Conservation (phyloP, 768 basidiomycete genomes). For the Rhodotorula graminis region DNA sequence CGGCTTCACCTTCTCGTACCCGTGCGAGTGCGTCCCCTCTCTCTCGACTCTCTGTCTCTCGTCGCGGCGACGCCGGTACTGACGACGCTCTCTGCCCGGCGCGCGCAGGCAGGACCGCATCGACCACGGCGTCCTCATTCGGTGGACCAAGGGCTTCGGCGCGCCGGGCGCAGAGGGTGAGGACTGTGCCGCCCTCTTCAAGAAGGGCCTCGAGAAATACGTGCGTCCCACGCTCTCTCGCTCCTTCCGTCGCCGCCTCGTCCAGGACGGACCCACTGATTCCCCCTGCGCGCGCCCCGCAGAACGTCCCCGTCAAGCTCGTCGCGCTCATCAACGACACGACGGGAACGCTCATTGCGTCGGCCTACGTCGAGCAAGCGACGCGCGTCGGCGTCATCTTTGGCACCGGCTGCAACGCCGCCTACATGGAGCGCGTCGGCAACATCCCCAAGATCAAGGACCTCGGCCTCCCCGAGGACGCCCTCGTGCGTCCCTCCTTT, state of each 20-base stretch:
- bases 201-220: constrained; percentile 67
- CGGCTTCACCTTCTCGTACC: constrained; percentile 98
- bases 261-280: background rate
- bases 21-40: constrained; percentile 66
- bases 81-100: background rate
- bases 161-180: constrained; percentile 82
- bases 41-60: background rate
- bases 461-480: constrained; percentile 52
- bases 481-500: background rate
- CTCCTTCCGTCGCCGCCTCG: too few species aligned
- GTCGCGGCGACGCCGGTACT: background rate
- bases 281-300: background rate
- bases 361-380: constrained; percentile 82
- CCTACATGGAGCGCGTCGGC: constrained; percentile 76
- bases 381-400: constrained; percentile 96
- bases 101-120: constrained; percentile 75
- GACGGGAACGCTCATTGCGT: constrained; percentile 94
- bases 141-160: constrained; percentile 99
- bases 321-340: constrained; percentile 95
- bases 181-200: constrained; percentile 92
- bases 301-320: constrained; percentile 78
- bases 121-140: constrained; percentile 86
- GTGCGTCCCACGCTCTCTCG: constrained; percentile 51
- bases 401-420: constrained; percentile 96
- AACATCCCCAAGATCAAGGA: constrained; percentile 73